These are phyloP conservation scores for Coemansia sp. DNA, from an alignment of 192 early-diverging fungal species.

Conservation along the genomic window DNA sequence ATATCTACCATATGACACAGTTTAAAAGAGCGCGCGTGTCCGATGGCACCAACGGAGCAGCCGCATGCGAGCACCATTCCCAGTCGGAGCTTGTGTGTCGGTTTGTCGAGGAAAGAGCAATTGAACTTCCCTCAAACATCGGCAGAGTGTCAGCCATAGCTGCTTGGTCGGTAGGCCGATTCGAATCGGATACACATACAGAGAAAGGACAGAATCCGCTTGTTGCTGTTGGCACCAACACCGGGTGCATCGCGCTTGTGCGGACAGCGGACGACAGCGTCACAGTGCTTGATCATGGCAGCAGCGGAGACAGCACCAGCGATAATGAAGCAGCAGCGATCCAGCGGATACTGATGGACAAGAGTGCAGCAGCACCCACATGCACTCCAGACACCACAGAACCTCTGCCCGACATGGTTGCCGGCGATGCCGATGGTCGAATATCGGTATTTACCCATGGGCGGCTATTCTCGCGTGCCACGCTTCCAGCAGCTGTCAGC, in stretches of 20 bases:
- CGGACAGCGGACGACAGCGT: constrained; percentile 4
- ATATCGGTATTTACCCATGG: constrained; percentile 28
- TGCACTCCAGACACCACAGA: background rate
- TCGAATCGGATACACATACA: background rate
- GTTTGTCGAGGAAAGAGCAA: constrained; percentile 6
- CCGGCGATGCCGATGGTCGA: constrained; percentile 41
- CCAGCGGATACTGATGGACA: constrained; percentile 26
- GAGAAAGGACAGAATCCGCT: background rate
- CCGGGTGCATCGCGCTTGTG: constrained; percentile 31
- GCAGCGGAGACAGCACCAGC: background rate
- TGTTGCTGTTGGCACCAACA: constrained; percentile 32
- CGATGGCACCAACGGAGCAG: background rate
- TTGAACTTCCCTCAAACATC: constrained; percentile 18
- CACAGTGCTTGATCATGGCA: constrained; percentile 21
- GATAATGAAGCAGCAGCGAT: constrained; percentile 18
- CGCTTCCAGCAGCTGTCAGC: constrained; percentile 36
- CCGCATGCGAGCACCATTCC: background rate
- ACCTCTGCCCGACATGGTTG: constrained; percentile 24
- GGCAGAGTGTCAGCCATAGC: constrained; percentile 25
- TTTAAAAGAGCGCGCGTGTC: constrained; percentile 8
- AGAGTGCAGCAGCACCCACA: constrained; percentile 5
- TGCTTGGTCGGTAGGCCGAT: constrained; percentile 11
- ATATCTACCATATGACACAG: background rate
- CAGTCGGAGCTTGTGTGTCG: background rate
- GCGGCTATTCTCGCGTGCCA: constrained; percentile 38